Base-by-base conservation (phyloP, 176 grass and related monocot genomes). In the Aechmea fasciata region DNA sequence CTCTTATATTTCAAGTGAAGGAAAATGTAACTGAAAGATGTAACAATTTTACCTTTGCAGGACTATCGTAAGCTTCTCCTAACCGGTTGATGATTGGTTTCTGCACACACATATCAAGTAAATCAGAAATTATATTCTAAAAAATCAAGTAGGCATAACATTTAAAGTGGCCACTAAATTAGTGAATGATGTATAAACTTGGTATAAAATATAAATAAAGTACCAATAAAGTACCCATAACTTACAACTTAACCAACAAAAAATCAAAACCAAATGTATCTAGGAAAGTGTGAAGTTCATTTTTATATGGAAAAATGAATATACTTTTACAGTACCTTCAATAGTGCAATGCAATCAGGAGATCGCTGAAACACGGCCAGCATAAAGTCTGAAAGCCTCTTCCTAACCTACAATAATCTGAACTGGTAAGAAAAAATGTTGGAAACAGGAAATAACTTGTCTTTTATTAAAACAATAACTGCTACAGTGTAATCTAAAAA, bases 41-140 rank as follows among this genome's bases (percentile, higher is more conserved):
- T 17, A 48, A 75, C 20, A 69, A 33, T 50, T 73, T 76, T 87
- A 61, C 94, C 89, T 99, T 99, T 49, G 89, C 89, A 81, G 89
- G 84, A 79, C 71, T 84, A 73, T 83, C 82, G 71, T 99, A 84
- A 77, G 82, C 87, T 76, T 93, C 94, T 63, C 89, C 84, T 19
- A 99, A 77, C 80, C 79, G 92, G 64, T 99, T 84, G 26, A 74
- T 84, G 77, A 99, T 99, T 83, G 94, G 94, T 18, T 99, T 99
- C 94, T 99, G 87, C 69, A 87, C 7, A 69, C 68, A 72, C 48
- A 68, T 87, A 54, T 10, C 5, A 70, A 75, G 24, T 74, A 63
- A 73, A 62, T 19, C 14, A 59, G 54, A 59, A 18, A 59, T 18
- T 59, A 17, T 13, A 3, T 55, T 19, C 10, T n/a, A 59, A 18